Percentiles rank a stretch among this genome's conserved stretches.
Conservation (phyloP, 352 stramenopile genomes). For the Phytophthora cactorum region DNA sequence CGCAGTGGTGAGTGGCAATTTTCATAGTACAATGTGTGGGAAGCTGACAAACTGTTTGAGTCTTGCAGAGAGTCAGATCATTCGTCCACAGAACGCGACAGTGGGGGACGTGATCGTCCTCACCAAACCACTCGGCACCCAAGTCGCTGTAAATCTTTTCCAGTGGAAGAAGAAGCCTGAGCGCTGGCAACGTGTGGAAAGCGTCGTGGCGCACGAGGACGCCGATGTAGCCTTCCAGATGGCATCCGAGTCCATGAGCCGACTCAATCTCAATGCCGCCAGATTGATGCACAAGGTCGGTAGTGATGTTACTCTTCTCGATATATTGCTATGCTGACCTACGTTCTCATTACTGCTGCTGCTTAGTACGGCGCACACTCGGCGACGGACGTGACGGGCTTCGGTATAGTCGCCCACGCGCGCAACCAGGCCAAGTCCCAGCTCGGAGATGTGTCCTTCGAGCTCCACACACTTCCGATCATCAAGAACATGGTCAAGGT, state of each 20-base stretch:
- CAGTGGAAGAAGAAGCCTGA: constrained; percentile 91
- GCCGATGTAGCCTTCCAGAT: constrained; percentile 91
- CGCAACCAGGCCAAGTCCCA: constrained; percentile 95
- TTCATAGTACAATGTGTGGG: neutral
- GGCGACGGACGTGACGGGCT: constrained; percentile 96
- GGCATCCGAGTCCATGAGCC: constrained; percentile 94
- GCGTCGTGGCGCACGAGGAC: constrained; percentile 65
- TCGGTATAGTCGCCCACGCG: constrained; percentile 94
- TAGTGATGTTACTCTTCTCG: neutral
- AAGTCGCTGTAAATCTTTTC: constrained; percentile 94
- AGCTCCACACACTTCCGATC: constrained; percentile 94
- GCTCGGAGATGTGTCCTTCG: constrained; percentile 85
- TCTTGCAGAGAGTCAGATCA: constrained; percentile 74
- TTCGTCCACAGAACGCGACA: constrained; percentile 90
- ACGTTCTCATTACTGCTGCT: neutral
- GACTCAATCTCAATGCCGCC: constrained; percentile 92
- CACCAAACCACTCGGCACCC: constrained; percentile 95
- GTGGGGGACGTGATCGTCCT: constrained; percentile 92
- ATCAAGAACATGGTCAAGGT: constrained; percentile 91
- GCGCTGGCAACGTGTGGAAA: constrained; percentile 78
- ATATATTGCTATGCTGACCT: neutral
- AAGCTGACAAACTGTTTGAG: neutral
- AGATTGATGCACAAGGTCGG: constrained; percentile 89
- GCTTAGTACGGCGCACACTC: constrained; percentile 89
- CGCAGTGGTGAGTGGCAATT: constrained; percentile 58